Evolutionary conservation across 139 green algal genomes (phyloP).

Genomic region (Chlorella sp.): DNA sequence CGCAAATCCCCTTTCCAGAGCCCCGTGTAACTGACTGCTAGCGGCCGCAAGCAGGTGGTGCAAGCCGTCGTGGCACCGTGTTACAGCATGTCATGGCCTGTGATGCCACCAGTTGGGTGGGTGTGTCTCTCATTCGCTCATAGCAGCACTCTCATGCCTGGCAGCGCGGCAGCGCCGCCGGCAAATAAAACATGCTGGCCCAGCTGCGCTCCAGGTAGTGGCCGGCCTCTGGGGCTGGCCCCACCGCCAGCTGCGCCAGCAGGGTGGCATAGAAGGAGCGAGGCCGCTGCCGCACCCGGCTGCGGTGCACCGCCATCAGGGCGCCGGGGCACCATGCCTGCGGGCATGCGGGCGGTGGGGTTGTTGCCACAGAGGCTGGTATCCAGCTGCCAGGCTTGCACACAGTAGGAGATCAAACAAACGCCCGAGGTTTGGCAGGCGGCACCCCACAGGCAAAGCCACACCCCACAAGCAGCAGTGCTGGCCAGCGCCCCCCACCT

Average conservation of each 20-base stretch:
- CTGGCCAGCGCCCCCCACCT: background rate
- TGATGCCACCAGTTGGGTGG: no score
- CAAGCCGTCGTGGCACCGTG: no score
- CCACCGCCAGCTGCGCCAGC: background rate
- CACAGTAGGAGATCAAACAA: no score
- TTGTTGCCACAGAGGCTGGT: background rate
- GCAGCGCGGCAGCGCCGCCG: background rate
- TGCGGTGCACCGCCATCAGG: background rate
- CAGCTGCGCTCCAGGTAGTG: constrained; percentile 12
- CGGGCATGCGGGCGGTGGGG: background rate
- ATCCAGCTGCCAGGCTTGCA: background rate
- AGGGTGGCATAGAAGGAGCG: background rate
- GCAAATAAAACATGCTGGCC: background rate
- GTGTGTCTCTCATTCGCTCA: no score
- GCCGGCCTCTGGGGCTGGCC: background rate
- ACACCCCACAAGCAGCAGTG: no score
- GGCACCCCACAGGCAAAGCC: background rate
- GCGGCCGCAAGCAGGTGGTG: no score
- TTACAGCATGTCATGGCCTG: no score
- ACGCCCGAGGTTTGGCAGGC: no score
- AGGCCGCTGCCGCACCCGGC: background rate
- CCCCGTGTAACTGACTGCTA: no score
- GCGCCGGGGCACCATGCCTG: background rate
- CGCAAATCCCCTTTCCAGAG: no score
- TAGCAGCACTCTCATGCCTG: background rate